phyloP scores from a whole-genome alignment of 371 early-diverging fungal genomes.

The Coemansia linderi region DNA sequence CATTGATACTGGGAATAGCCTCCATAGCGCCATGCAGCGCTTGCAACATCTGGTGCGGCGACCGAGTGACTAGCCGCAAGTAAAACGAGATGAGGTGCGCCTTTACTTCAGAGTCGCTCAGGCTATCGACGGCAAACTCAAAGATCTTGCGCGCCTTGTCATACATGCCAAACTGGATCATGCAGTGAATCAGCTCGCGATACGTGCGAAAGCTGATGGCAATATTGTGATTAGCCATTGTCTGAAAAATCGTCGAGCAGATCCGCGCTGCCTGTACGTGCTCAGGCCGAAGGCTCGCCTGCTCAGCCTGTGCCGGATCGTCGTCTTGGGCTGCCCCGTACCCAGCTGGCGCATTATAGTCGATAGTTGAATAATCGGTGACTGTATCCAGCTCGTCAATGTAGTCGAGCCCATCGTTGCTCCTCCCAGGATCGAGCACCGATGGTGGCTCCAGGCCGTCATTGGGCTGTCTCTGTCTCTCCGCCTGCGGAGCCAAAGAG shows the following conservation, averaged over 20 bases:
- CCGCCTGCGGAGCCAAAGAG: conserved; percentile 17
- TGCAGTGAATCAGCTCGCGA: conserved; percentile 43
- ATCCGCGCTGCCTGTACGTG: conserved; percentile 29
- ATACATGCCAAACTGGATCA: conserved; percentile 25
- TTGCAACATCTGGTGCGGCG: conserved; percentile 27
- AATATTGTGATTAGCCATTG: conserved; percentile 27
- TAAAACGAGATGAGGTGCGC: conserved; percentile 26
- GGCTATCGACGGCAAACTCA: conserved; percentile 37
- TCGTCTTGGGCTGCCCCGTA: conserved; percentile 1
- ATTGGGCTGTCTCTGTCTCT: background rate
- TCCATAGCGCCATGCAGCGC: conserved; percentile 17
- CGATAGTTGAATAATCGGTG: background rate
- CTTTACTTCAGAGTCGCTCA: conserved; percentile 13
- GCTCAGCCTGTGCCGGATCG: background rate
- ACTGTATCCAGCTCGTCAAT: conserved; percentile 21
- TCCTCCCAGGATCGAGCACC: background rate
- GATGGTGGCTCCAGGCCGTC: background rate
- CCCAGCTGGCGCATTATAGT: background rate
- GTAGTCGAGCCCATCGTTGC: conserved; percentile 11
- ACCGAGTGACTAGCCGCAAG: conserved; percentile 20
- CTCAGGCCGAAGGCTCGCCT: conserved; percentile 2
- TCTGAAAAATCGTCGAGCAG: conserved; percentile 39
- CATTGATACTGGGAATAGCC: conserved; percentile 7
- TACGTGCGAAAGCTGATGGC: conserved; percentile 28
- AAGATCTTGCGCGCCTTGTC: conserved; percentile 48